Evolutionary conservation across 441 rosid species (phyloP).

Genomic region (Isatis lusitanica): DNA sequence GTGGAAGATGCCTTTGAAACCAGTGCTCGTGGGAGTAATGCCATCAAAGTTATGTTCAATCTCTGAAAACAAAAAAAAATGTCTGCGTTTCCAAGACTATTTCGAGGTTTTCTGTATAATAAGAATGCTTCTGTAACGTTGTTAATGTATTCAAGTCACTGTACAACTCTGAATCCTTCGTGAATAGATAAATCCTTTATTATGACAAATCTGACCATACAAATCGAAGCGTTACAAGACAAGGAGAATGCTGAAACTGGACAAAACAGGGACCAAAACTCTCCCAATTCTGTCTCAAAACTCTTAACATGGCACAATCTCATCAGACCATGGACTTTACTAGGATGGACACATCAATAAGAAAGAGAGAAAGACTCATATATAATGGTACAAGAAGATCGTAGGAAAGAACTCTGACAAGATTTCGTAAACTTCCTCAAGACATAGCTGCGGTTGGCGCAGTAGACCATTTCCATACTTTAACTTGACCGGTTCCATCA

Average conservation of each 20-base stretch:
- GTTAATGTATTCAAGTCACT: not conserved
- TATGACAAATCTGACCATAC: slow-evolving; percentile 18
- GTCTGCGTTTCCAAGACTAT: not conserved
- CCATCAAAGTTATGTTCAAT: slow-evolving; percentile 92
- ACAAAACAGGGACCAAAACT: slow-evolving; percentile 20
- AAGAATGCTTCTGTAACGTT: slow-evolving; percentile 6
- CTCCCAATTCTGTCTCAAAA: slow-evolving; percentile 18
- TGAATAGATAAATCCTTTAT: slow-evolving; percentile 18
- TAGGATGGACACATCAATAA: slow-evolving; percentile 5
- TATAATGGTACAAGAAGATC: slow-evolving; percentile 31
- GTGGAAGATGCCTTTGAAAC: slow-evolving; percentile 79
- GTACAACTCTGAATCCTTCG: not conserved
- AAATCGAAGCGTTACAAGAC: slow-evolving; percentile 30
- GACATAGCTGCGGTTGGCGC: slow-evolving; percentile 41
- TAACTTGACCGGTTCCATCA: slow-evolving; percentile 90
- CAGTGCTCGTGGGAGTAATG: slow-evolving; percentile 82
- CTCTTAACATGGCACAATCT: slow-evolving; percentile 15
- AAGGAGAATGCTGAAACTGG: slow-evolving; percentile 7
- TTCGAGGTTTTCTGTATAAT: slow-evolving; percentile 7
- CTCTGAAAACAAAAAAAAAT: slow-evolving; percentile 40
- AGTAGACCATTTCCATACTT: slow-evolving; percentile 80
- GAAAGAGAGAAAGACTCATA: slow-evolving; percentile 14
- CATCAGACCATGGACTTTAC: not conserved
- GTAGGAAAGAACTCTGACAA: not conserved
- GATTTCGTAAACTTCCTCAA: slow-evolving; percentile 14